These are phyloP conservation scores for Geotrichum candidum DNA, from an alignment of 1,139 yeast genomes.

Conservation along the genomic window DNA sequence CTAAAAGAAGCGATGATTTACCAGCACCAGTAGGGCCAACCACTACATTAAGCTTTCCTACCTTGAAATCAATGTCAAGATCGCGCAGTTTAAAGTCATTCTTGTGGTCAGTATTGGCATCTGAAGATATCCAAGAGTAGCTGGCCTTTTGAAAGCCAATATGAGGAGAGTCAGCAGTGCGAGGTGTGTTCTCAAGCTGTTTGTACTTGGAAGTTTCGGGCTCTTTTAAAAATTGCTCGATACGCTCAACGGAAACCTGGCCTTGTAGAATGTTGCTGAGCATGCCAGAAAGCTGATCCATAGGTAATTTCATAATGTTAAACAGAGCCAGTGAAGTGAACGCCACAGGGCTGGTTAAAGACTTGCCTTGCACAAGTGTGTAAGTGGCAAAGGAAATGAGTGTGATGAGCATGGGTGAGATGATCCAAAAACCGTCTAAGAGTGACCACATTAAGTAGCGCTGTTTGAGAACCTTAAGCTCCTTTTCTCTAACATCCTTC, in stretches of 20 bases:
- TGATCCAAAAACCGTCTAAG: constrained; percentile 64
- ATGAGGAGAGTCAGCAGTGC: constrained; percentile 52
- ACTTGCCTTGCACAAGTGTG: constrained; percentile 60
- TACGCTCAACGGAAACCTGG: constrained; percentile 84
- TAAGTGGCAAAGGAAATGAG: constrained; percentile 74
- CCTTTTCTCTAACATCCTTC: constrained; percentile 65
- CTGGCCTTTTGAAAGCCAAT: constrained; percentile 82
- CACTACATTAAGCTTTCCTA: constrained; percentile 73
- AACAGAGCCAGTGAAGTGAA: constrained; percentile 85
- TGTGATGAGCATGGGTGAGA: constrained; percentile 78
- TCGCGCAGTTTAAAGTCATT: constrained; percentile 70
- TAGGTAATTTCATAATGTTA: constrained; percentile 74
- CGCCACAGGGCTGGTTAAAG: constrained; percentile 83
- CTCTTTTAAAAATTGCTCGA: constrained; percentile 69
- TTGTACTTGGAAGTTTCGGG: constrained; percentile 79
- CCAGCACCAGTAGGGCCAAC: constrained; percentile 96
- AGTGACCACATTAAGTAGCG: constrained; percentile 65
- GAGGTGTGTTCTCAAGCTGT: constrained; percentile 50
- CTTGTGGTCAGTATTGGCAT: constrained; percentile 20
- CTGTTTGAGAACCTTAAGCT: constrained; percentile 51
- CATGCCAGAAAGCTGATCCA: constrained; percentile 87
- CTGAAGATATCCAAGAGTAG: constrained; percentile 64
- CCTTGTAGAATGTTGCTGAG: constrained; percentile 77
- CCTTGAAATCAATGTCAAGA: constrained; percentile 57
- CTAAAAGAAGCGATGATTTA: constrained; percentile 83